A percentile compares a stretch with the other conserved stretches of the same genome.
Evolutionary conservation across 2,329 filamentous ascomycete species (phyloP).

Genomic region (Raffaelea albimanens): DNA sequence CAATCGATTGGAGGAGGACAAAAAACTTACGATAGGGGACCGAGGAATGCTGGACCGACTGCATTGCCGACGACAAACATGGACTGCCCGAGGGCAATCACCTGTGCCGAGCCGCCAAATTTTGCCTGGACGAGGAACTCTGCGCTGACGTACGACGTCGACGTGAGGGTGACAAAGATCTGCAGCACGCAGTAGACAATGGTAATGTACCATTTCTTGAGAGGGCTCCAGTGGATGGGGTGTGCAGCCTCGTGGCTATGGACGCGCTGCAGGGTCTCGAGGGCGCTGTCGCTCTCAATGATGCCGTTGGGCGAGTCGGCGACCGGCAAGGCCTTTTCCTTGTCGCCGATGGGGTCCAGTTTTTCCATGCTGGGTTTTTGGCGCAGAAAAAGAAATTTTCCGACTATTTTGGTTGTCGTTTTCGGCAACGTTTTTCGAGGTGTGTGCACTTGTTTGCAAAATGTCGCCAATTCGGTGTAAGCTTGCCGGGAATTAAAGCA

Average conservation of each 20-base stretch:
- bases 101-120: constrained; percentile 5
- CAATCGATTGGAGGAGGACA: background rate
- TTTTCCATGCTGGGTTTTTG: too few species aligned
- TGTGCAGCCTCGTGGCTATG: background rate
- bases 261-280: background rate
- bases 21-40: constrained; percentile 3
- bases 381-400: too few species aligned
- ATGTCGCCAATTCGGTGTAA: too few species aligned
- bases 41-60: constrained; percentile 5
- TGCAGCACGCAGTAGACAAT: constrained; percentile 7
- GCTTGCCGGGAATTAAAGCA: too few species aligned
- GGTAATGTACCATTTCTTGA: constrained; percentile 5
- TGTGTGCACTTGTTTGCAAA: too few species aligned
- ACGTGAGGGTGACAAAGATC: constrained; percentile 7
- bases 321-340: too few species aligned
- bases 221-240: constrained; percentile 4
- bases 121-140: constrained; percentile 7
- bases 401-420: too few species aligned
- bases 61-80: constrained; percentile 7
- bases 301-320: too few species aligned
- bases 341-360: too few species aligned
- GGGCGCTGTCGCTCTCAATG: too few species aligned
- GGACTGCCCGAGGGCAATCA: constrained; percentile 5
- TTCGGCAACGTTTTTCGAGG: too few species aligned
- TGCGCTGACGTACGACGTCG: constrained; percentile 7